Base-by-base conservation (phyloP, 176 grass and related monocot genomes). In the Neostapfia colusana region DNA sequence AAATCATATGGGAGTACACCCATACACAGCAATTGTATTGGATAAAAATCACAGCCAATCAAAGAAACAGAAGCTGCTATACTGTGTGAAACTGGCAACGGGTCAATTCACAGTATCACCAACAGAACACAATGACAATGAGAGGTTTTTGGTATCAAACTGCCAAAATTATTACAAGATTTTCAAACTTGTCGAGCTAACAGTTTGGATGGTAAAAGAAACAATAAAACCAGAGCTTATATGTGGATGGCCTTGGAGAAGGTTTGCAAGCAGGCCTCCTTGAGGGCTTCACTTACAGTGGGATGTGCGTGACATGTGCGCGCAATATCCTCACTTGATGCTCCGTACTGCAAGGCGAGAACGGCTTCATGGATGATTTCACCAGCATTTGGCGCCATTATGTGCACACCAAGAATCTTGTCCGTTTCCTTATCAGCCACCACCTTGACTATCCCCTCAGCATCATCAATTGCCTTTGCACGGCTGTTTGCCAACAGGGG, bases 291-390 rank as follows among this genome's bases (percentile, higher is more conserved):
- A 0, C 95, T 99, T 83, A 99, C 81, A 5, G 95, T 99, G 54
- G 95, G 95, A 65, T 99, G 95, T 0, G 95, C 95, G 13, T 99
- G 95, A 80, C 95, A 99, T 45, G 92, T 99, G 11, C 95, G 86
- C 38, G 91, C 95, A 63, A 99, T 78, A 39, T 99, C 95, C 74
- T 99, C 95, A 7, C 95, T 99, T 0, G 95, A 95, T n/a, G 95
- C 95, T 80, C 95, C 95, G 77, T 99, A 99, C 24, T 99, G 91
- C 83, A 99, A 70, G 12, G 89, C 95, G 6, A 99, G 75, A 24
- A 82, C 86, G n/a, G 95, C 95, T 66, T 99, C 95, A 5, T 99
- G 95, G 60, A 99, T 99, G 60, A 99, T 89, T 49, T 99, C 95
- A 57, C 95, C 95, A 27, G 95, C 95, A 88, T 72, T 88, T 1